Evolutionary conservation across 2,329 filamentous ascomycete species (phyloP), one percentile per base, ranked within the genome.

Genomic region (Neocucurbitaria cava): DNA sequence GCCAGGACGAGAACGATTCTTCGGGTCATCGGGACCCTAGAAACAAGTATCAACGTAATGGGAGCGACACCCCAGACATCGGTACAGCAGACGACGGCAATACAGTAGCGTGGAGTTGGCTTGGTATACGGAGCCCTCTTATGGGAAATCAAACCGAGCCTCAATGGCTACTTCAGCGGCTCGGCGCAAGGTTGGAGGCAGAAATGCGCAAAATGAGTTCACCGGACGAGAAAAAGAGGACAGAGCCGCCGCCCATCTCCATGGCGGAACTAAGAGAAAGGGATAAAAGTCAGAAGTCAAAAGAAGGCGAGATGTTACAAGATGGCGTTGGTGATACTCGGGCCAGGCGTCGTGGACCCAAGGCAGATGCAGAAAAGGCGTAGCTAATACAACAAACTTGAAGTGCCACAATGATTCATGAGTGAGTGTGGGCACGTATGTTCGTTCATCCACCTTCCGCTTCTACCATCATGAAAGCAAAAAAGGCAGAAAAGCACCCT

Each of bases 31-130:
- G 74, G 7, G 64, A 61, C 26, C 70, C 75, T 3, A 61, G 62
- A 8, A 50, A 62, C 1, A 52, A 66, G 3, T 52, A 64, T 15
- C 50, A 68, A n/a, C 54, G 63, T 9, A 52, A 58, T 7, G 52
- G 64, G 7, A 45, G 65, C 4, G 59, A 61, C n/a, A 36, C 56
- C 3, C 66, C 66, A 7, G 71, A 75, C 49, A 64, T 75, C 13
- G 73, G 71, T 1, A 68, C 62, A 3, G 71, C 71, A 13, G 66
- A 70, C 7, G 68, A 70, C 24, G 70, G 66, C 3, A 59, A 68
- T 38, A 58, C 70, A 10, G 89, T 86, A 83, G 87, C 84, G 6
- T 92, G 89, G 89, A 90, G 87, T 30, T 93, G 90, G 90, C 82
- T 92, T 1, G 89, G 87, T 0, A 81, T 85, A 42, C 78, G 84